Evolutionary conservation across 176 grass and related monocot species (phyloP), one percentile per base, ranked within the genome.

Genomic region (Eragrostis nindensis): DNA sequence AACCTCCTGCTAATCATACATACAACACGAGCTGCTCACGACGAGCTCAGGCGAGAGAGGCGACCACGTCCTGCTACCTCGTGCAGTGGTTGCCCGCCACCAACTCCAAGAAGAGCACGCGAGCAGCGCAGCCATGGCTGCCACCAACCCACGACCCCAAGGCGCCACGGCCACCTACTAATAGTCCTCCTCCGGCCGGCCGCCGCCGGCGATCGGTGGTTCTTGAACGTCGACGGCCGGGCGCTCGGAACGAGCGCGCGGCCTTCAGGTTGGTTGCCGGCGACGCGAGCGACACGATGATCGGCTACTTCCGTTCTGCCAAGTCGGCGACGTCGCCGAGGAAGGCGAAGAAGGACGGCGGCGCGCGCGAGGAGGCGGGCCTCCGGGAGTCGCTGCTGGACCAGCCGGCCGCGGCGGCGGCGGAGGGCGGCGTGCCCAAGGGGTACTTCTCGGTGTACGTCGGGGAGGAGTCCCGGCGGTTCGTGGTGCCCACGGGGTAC

Each of bases 401-500:
- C 17, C 78, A 56, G 49, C 57, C 40, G 43, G 1, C 74, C 0
- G 26, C 24, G 16, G 65, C 40, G 2, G 30, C 17, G 39, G 25
- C 0, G 45, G 75, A 32, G 8, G 38, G 56, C 36, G 67, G 17
- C 29, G 80, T 92, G 3, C 89, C 89, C 6, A 94, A 89, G 84
- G 89, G 92, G 6, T 89, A 68, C 84, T 70, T 94, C 83, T 83
- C 84, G 29, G 92, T 94, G 76, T 94, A 94, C 46, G 89, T 78
- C 62, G 92, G 89, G 0, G 69, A 79, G 17, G 86, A 89, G 14
- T 75, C 79, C 62, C 76, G 79, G 68, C 83, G 86, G 29, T 91
- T 91, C 79, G 80, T 91, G 46, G 89, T 94, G 76, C 86, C 86
- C 1, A 94, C 86, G 24, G 78, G 30, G 18, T 87, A 82, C 79